Evolutionary conservation across 2,329 filamentous ascomycete genomes (phyloP), one percentile per base, ranked within the genome.

Genomic region (Aspergillus sp.): DNA sequence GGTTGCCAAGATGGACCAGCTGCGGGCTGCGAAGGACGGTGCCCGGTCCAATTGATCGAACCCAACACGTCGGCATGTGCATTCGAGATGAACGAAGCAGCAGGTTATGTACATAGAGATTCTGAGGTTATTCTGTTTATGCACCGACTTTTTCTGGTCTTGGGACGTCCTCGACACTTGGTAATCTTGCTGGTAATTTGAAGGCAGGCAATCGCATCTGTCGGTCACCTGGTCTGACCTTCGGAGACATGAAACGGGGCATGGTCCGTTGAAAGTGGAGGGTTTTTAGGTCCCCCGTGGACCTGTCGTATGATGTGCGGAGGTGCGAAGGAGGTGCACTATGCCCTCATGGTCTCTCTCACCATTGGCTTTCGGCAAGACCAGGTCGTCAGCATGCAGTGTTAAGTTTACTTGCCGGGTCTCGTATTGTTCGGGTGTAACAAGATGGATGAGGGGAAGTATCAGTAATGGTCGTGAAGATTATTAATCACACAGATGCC

Each of bases 1-100:
- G 53, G 94, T 99, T 60, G 90, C 88, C 69, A 97, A 96, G 86
- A 99, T 99, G 94, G 86, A 97, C 67, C 92, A 99, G 80, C 77
- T 99, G 69, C 84, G 91, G 70, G 92, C 85, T 62, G 85, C 89
- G 55, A 95, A 95, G 83, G 84, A 78, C 53, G 91, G 90, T 56
- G 86, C 82, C 67, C 84, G 93, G 74, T 95, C 89, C 81, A 96
- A 96, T 77, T 96, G 56, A 68, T 61, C 16, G 33, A 42, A 58
- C 51, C 55, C 48, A 38, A 57, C 54, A 52, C 53, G 50, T 53
- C 59, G 54, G 52, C 60, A 60, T 58, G 54, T 54, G 56, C 56
- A 53, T 60, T 63, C 55, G 53, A 64, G 50, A 60, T 60, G 60
- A 59, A 64, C 33, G 51, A 58, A 62, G 60, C 55, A 65, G 61